Percentiles rank a stretch among this genome's conserved stretches.
Conservation (phyloP, 2,329 filamentous ascomycete species). For the Fusarium armeniacum region DNA sequence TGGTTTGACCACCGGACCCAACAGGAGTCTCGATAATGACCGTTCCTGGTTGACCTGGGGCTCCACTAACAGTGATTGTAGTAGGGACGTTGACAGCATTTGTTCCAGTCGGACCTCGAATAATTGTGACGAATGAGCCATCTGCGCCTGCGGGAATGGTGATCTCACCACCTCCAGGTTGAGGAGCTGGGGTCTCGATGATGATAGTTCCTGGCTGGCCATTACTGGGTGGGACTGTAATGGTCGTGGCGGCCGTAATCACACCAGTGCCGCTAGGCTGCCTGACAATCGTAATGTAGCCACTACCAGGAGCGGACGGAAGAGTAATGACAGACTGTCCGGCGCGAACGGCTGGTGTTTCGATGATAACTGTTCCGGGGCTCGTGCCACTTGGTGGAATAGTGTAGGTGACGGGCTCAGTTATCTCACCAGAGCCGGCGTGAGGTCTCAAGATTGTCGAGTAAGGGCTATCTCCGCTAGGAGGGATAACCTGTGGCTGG, state of each 20-base stretch:
- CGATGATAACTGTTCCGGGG: slow-evolving; percentile 34
- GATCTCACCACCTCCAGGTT: slow-evolving; percentile 20
- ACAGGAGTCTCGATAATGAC: slow-evolving; percentile 38
- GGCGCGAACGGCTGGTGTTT: slow-evolving; percentile 26
- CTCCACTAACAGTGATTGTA: slow-evolving; percentile 31
- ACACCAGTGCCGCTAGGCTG: slow-evolving; percentile 13
- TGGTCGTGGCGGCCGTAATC: slow-evolving; percentile 36
- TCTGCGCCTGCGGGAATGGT: slow-evolving; percentile 35
- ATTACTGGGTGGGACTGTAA: slow-evolving; percentile 23
- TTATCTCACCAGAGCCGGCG: slow-evolving; percentile 28
- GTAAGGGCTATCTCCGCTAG: slow-evolving; percentile 26
- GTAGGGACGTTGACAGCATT: slow-evolving; percentile 22
- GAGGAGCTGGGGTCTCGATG: slow-evolving; percentile 36
- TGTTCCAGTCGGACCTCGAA: slow-evolving; percentile 36
- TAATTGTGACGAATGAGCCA: slow-evolving; percentile 25
- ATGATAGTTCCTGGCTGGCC: slow-evolving; percentile 33
- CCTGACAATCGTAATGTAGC: slow-evolving; percentile 34
- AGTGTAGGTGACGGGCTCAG: slow-evolving; percentile 35
- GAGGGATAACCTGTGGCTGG: slow-evolving; percentile 29
- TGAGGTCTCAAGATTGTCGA: slow-evolving; percentile 33
- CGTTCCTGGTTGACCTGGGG: slow-evolving; percentile 33
- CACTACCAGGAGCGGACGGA: slow-evolving; percentile 37
- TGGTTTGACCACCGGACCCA: slow-evolving; percentile 10
- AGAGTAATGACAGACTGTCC: slow-evolving; percentile 34
- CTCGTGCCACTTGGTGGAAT: slow-evolving; percentile 23